These are phyloP conservation scores for Amanita exitialis DNA, from an alignment of 768 basidiomycete species.

Conservation along the genomic window DNA sequence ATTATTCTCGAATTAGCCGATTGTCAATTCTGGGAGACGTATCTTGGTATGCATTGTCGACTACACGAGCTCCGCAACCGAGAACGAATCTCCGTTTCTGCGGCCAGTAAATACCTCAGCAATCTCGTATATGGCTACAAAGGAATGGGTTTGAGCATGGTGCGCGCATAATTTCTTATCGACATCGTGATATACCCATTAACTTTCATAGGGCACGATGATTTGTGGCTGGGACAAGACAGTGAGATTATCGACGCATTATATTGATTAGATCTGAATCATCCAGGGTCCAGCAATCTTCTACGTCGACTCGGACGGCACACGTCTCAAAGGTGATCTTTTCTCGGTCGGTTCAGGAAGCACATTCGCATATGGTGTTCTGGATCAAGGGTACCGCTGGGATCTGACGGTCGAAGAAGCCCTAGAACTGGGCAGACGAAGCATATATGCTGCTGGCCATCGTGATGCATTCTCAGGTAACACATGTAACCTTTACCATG, in stretches of 20 bases:
- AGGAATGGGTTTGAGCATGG: conserved; percentile 99
- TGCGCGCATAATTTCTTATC: conserved; percentile 23
- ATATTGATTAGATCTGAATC: background rate
- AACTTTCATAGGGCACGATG: conserved; percentile 78
- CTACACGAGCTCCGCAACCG: conserved; percentile 93
- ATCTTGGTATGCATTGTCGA: conserved; percentile 95
- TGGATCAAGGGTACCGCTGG: conserved; percentile 93
- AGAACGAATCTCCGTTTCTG: conserved; percentile 98
- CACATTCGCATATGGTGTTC: conserved; percentile 97
- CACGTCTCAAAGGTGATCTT: conserved; percentile 90
- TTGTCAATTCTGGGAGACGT: conserved; percentile 98
- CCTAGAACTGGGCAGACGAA: conserved; percentile 85
- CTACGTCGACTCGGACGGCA: conserved; percentile 97
- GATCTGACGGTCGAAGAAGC: conserved; percentile 90
- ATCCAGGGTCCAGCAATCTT: conserved; percentile 82
- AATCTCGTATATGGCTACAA: conserved; percentile 98
- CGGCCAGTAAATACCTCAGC: conserved; percentile 94
- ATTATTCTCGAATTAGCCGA: conserved; percentile 45
- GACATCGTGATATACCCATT: conserved; percentile 1
- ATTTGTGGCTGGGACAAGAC: conserved; percentile 99
- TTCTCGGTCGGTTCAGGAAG: conserved; percentile 98
- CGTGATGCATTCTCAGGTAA: conserved; percentile 96
- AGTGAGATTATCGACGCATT: conserved; percentile 28
- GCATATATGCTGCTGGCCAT: conserved; percentile 95
- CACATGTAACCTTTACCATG: conserved; percentile 91